Percentiles rank a stretch among this genome's conserved stretches.
Evolutionary conservation across 306 rosid genomes (phyloP).

Genomic region (Cicer arietinum): DNA sequence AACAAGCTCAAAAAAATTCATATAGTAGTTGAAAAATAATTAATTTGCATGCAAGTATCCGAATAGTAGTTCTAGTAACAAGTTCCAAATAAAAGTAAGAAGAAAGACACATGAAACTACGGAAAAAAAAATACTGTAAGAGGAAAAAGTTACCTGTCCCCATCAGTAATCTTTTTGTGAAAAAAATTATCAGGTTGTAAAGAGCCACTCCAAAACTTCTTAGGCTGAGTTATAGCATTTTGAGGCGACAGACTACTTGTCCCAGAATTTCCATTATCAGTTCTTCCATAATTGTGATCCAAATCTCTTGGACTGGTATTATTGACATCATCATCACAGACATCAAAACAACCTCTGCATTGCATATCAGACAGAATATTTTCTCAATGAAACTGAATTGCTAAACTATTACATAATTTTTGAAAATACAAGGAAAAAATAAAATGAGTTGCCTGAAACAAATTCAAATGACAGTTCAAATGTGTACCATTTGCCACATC

Average conservation of each 20-base stretch:
- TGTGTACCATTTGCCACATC: background rate
- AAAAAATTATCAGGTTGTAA: slow-evolving; percentile 58
- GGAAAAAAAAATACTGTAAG: background rate
- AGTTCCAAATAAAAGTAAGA: slow-evolving; percentile 7
- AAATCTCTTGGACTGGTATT: slow-evolving; percentile 58
- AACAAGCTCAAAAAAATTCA: background rate
- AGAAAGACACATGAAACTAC: slow-evolving; percentile 11
- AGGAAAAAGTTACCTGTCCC: slow-evolving; percentile 63
- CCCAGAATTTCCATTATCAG: slow-evolving; percentile 60
- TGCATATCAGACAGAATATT: slow-evolving; percentile 25
- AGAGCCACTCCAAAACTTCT: slow-evolving; percentile 63
- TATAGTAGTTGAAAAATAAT: background rate
- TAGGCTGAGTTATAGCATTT: slow-evolving; percentile 52
- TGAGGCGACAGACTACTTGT: slow-evolving; percentile 54
- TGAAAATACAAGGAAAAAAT: slow-evolving; percentile 31
- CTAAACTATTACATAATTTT: slow-evolving; percentile 22
- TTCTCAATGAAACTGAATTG: slow-evolving; percentile 23
- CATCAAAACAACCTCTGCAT: slow-evolving; percentile 86
- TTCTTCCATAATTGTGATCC: slow-evolving; percentile 64
- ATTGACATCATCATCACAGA: slow-evolving; percentile 64
- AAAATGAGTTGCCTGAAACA: background rate
- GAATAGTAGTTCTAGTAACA: background rate
- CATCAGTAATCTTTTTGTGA: slow-evolving; percentile 61
- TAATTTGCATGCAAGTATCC: background rate
- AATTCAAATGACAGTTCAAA: slow-evolving; percentile 30